Evolutionary conservation across 1,139 yeast species (phyloP), one percentile per base, ranked within the genome.

Genomic region (Hyphopichia fennica): DNA sequence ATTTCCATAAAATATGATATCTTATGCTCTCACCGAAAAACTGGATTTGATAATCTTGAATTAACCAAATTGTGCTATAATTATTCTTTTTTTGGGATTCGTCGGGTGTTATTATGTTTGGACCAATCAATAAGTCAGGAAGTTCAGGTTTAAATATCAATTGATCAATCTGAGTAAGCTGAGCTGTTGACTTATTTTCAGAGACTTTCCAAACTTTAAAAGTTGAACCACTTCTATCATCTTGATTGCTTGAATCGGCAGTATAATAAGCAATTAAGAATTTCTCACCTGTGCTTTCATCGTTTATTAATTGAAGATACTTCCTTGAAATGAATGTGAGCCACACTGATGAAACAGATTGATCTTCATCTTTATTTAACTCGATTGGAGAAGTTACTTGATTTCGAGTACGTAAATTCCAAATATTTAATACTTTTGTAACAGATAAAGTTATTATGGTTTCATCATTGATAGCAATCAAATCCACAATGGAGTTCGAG

Each of bases 1-100:
- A 80, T 52, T 83, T 84, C 87, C 87, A 82, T 34, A 83, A 63
- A 1, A 79, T 61, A 41, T 63, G 54, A 42, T 62, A 60, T 16
- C 46, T 47, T 47, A 68, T 35, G 42, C 51, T 16, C 48, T 50
- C 38, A 55, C 50, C 49, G 46, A 54, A 50, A 60, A 62, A 44
- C 63, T 77, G 48, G 10, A 54, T 43, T 25, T 52, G 55, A 45
- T 57, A 72, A 48, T 72, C 77, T 51, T 72, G 78, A 39, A 71
- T 60, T 47, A 64, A 58, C 87, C 87, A 82, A 38, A 75, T 63
- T 0, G 78, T 63, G n/a, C 65, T 64, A 14, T 7, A 30, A n/a
- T n/a, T 34, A 11, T 25, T 34, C 9, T 8, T 29, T 6, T 34
- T 28, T 11, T 20, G 14, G 19, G 2, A 15, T 23, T 32, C 32